Conservation (phyloP, 2,329 filamentous ascomycete genomes). For the Sporothrix luriei region DNA sequence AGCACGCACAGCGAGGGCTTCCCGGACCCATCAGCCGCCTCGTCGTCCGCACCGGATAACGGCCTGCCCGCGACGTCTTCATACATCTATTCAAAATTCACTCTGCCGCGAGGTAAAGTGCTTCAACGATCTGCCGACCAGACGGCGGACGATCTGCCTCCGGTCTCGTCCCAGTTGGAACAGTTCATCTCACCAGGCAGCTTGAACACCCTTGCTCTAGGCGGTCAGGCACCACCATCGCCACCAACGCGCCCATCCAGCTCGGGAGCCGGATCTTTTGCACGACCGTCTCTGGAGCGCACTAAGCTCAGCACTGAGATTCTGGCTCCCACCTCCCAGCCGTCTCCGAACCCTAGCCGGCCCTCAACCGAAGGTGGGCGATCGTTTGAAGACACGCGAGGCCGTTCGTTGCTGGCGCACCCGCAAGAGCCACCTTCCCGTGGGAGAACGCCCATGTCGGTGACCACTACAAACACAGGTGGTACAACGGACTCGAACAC, state of each 20-base stretch:
- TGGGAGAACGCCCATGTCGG: slow-evolving; percentile 51
- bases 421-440: slow-evolving; percentile 46
- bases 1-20: slow-evolving; percentile 74
- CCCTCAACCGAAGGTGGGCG: slow-evolving; percentile 51
- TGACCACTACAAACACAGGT: slow-evolving; percentile 51
- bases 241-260: slow-evolving; percentile 64
- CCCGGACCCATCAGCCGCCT: slow-evolving; percentile 49
- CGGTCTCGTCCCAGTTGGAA: slow-evolving; percentile 65
- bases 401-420: slow-evolving; percentile 48
- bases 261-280: slow-evolving; percentile 50
- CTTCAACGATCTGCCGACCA: slow-evolving; percentile 67
- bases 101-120: slow-evolving; percentile 78
- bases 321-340: slow-evolving; percentile 46
- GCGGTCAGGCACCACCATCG: slow-evolving; percentile 59
- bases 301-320: slow-evolving; percentile 56
- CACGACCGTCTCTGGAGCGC: slow-evolving; percentile 54
- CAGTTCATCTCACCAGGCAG: slow-evolving; percentile 52
- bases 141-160: slow-evolving; percentile 57
- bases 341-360: slow-evolving; percentile 51
- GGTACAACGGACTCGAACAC: slow-evolving; percentile 60
- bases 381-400: slow-evolving; percentile 56
- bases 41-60: slow-evolving; percentile 46
- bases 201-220: slow-evolving; percentile 46
- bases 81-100: slow-evolving; percentile 85
- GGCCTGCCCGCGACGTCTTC: slow-evolving; percentile 60